phyloP scores from a whole-genome alignment of 495 filamentous ascomycete species.

The Halenospora varia region DNA sequence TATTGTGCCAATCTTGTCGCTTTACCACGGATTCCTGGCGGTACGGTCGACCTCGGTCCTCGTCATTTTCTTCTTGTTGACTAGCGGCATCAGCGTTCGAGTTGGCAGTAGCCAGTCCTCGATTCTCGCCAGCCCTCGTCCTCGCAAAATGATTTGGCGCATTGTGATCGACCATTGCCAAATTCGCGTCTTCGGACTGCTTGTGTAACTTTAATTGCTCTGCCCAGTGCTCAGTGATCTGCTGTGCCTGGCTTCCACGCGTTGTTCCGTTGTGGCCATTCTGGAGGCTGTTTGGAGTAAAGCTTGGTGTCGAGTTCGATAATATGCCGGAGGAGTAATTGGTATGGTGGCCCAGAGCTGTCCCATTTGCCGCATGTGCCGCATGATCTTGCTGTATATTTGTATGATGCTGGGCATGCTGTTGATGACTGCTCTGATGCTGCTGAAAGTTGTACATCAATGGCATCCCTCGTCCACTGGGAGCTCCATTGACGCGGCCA shows the following conservation, averaged over 20 bases:
- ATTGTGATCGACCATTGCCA: slow-evolving; percentile 57
- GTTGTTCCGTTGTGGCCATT: slow-evolving; percentile 61
- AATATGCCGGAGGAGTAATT: slow-evolving; percentile 72
- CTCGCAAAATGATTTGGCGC: slow-evolving; percentile 52
- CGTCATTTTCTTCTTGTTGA: slow-evolving; percentile 56
- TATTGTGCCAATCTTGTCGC: slow-evolving; percentile 76
- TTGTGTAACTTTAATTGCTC: slow-evolving; percentile 77
- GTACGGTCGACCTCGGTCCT: slow-evolving; percentile 53
- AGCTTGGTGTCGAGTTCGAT: slow-evolving; percentile 68
- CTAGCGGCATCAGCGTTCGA: slow-evolving; percentile 36
- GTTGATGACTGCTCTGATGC: slow-evolving; percentile 61
- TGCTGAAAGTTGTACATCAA: slow-evolving; percentile 71
- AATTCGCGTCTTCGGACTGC: slow-evolving; percentile 63
- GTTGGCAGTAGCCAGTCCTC: slow-evolving; percentile 32
- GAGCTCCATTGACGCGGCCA: slow-evolving; percentile 57
- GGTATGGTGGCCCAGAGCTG: slow-evolving; percentile 67
- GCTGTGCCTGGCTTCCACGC: slow-evolving; percentile 38
- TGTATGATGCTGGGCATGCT: slow-evolving; percentile 73
- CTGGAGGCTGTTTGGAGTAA: slow-evolving; percentile 66
- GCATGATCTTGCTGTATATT: slow-evolving; percentile 62
- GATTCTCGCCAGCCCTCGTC: slow-evolving; percentile 48
- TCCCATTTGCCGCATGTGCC: slow-evolving; percentile 50
- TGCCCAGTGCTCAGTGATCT: slow-evolving; percentile 80
- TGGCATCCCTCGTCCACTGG: slow-evolving; percentile 46
- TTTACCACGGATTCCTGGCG: slow-evolving; percentile 50